A percentile compares a stretch with the other conserved stretches of the same genome.
phyloP scores from a whole-genome alignment of 441 rosid genomes.

The Erysimum pusillum region DNA sequence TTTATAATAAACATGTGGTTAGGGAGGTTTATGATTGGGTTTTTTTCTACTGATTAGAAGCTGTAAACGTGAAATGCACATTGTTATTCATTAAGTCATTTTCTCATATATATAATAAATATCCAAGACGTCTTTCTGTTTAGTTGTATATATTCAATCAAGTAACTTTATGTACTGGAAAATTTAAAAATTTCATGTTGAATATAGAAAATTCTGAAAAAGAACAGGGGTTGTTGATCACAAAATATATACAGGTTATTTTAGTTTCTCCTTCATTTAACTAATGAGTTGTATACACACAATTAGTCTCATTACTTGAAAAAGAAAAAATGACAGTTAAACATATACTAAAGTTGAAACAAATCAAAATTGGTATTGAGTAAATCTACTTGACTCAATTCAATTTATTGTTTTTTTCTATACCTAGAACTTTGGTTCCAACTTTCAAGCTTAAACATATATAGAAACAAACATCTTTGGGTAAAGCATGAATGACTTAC shows the following conservation, averaged over 20 bases:
- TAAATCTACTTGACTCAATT: neutral
- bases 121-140: neutral
- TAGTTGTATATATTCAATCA: neutral
- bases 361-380: neutral
- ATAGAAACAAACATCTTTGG: neutral
- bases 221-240: neutral
- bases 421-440: neutral
- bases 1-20: constrained; percentile 42
- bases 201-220: neutral
- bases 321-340: neutral
- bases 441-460: neutral
- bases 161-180: neutral
- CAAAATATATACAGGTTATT: neutral
- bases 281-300: constrained; percentile 2
- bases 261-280: neutral
- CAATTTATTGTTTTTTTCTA: neutral
- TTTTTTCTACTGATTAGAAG: constrained; percentile 39
- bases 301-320: neutral
- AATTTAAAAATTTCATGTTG: neutral
- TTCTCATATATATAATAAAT: neutral
- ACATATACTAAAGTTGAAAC: neutral
- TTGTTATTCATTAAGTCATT: constrained; percentile 31
- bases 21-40: constrained; percentile 37
- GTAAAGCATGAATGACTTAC: constrained; percentile 5
- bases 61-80: constrained; percentile 44